Percentiles rank a stretch among this genome's conserved stretches.
Evolutionary conservation across 164 flowering plant genomes (phyloP).

Genomic region (Umbellularia californica): DNA sequence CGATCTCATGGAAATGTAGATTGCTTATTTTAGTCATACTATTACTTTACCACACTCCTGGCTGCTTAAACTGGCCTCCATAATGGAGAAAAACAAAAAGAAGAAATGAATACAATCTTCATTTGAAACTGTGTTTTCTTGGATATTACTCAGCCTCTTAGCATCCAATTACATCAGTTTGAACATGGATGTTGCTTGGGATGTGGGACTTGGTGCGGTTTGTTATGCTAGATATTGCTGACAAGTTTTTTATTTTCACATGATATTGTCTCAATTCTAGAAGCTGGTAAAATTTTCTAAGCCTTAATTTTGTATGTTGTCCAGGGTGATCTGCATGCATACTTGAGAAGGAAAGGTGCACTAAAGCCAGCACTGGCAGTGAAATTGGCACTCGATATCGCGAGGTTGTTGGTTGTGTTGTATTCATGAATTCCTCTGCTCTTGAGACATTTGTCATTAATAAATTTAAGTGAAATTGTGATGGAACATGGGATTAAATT

Average conservation of each 20-base stretch:
- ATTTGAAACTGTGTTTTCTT: too few species aligned
- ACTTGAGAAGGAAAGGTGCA: constrained; percentile 54
- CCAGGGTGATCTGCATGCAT: constrained; percentile 75
- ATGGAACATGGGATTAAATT: neutral
- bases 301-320: constrained; percentile 5
- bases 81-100: too few species aligned
- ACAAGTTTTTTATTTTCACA: neutral
- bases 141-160: neutral
- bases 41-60: too few species aligned
- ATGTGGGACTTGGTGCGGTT: too few species aligned
- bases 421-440: constrained; percentile 1
- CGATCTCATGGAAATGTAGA: too few species aligned
- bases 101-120: too few species aligned
- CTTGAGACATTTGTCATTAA: neutral
- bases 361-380: constrained; percentile 53
- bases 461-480: neutral
- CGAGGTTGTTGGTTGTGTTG: constrained; percentile 41
- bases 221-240: neutral
- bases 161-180: neutral
- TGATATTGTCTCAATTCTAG: neutral
- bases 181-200: too few species aligned
- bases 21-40: too few species aligned
- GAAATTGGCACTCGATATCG: constrained; percentile 73
- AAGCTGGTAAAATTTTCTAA: neutral
- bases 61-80: too few species aligned